phyloP scores from a whole-genome alignment of 352 stramenopile species.

The Pythium aristosporum region DNA sequence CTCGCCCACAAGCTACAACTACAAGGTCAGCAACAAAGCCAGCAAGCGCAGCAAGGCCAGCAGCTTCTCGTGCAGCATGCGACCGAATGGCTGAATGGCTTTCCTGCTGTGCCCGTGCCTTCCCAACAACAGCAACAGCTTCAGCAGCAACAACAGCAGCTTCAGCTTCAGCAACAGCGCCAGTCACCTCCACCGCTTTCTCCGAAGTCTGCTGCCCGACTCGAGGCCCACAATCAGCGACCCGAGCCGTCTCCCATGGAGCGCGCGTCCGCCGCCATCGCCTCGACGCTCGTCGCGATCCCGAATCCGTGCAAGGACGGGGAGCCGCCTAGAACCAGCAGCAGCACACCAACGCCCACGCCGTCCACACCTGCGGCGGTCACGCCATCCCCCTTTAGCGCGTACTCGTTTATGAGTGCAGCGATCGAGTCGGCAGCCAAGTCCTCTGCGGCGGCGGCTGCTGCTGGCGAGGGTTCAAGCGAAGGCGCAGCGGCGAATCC shows the following conservation, averaged over 20 bases:
- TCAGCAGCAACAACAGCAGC: slow-evolving; percentile 7
- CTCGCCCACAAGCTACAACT: slow-evolving; percentile 10
- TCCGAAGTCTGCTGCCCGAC: slow-evolving; percentile 11
- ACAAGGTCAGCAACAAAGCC: slow-evolving; percentile 21
- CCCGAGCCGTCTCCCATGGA: slow-evolving; percentile 22
- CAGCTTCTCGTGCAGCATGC: slow-evolving; percentile 38
- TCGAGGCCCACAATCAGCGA: slow-evolving; percentile 21
- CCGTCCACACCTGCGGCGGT: slow-evolving; percentile 7
- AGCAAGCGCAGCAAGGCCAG: slow-evolving; percentile 30
- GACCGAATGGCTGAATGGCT: slow-evolving; percentile 18
- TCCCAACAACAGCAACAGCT: slow-evolving; percentile 21
- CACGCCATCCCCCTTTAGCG: slow-evolving; percentile 29
- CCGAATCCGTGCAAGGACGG: slow-evolving; percentile 29
- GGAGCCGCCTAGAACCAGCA: background rate
- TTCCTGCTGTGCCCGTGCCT: slow-evolving; percentile 7
- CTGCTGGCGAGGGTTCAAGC: background rate
- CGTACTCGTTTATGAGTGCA: slow-evolving; percentile 27
- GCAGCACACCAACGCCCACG: background rate
- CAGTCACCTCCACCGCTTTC: slow-evolving; percentile 13
- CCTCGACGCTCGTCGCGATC: slow-evolving; percentile 41
- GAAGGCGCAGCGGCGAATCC: background rate
- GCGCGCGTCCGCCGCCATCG: slow-evolving; percentile 18
- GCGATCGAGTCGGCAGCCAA: slow-evolving; percentile 5
- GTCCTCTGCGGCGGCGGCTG: background rate
- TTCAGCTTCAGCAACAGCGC: slow-evolving; percentile 16